Evolutionary conservation across 2,329 filamentous ascomycete genomes (phyloP).

Genomic region (Nakataea oryzae): DNA sequence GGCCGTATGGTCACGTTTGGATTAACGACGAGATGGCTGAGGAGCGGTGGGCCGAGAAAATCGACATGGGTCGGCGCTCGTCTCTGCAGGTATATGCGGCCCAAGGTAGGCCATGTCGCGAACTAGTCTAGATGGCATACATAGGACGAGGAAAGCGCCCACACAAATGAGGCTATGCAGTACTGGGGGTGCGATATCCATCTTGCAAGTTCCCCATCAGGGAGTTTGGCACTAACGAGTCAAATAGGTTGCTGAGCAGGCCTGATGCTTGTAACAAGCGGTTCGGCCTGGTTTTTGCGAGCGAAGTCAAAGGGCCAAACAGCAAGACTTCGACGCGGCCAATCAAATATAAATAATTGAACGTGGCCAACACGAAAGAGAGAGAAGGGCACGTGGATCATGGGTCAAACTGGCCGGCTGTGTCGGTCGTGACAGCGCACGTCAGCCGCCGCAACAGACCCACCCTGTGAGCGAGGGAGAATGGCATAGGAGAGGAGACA

Average conservation of each 20-base stretch:
- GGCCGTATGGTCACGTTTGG: not conserved
- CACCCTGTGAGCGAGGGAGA: not conserved
- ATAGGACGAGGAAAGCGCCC: not conserved
- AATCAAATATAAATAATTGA: not conserved
- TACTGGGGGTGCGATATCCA: not conserved
- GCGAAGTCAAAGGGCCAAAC: no score
- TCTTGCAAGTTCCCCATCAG: not conserved
- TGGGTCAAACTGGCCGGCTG: not conserved
- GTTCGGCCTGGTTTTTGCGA: not conserved
- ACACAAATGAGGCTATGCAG: not conserved
- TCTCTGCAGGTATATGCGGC: not conserved
- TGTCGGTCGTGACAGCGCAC: not conserved
- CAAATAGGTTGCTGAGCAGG: not conserved
- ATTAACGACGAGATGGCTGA: not conserved
- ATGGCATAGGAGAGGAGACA: not conserved
- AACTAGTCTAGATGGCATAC: not conserved
- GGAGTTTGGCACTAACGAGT: not conserved
- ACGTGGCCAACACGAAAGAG: no score
- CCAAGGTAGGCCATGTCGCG: not conserved
- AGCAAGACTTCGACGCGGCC: no score
- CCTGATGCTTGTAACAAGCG: not conserved
- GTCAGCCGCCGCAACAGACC: not conserved
- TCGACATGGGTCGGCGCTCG: not conserved
- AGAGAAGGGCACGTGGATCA: no score
- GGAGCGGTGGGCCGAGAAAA: not conserved